A percentile compares a stretch with the other conserved stretches of the same genome.
Conservation (phyloP, 1,284 basidiomycete species). For the Amylostereum areolatum region DNA sequence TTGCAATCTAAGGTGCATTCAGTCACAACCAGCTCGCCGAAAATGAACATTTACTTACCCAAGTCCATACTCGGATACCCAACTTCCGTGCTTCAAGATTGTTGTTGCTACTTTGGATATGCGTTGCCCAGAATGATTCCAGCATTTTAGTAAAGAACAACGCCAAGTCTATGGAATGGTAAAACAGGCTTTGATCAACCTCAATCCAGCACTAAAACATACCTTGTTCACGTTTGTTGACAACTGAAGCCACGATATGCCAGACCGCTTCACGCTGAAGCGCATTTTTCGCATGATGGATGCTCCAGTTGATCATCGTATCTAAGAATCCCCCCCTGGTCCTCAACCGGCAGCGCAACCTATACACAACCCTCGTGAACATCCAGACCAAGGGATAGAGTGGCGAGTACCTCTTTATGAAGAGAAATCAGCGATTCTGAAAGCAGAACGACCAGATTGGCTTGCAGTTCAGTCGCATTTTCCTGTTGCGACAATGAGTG, state of each 20-base stretch:
- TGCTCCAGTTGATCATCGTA: slow-evolving; percentile 52
- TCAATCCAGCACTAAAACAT: slow-evolving; percentile 7
- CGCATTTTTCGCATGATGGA: slow-evolving; percentile 41
- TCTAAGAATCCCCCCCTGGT: slow-evolving; percentile 48
- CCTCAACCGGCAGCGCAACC: slow-evolving; percentile 42
- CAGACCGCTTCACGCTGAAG: slow-evolving; percentile 56
- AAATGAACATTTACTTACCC: slow-evolving; percentile 40
- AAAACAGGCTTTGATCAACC: neutral
- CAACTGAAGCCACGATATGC: slow-evolving; percentile 58
- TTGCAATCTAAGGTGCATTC: no score
- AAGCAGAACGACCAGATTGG: slow-evolving; percentile 63
- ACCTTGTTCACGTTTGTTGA: slow-evolving; percentile 77
- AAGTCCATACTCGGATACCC: slow-evolving; percentile 62
- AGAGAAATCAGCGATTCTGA: slow-evolving; percentile 59
- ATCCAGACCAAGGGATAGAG: no score
- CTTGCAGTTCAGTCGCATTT: slow-evolving; percentile 41
- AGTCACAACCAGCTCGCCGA: no score
- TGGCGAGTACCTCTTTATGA: slow-evolving; percentile 48
- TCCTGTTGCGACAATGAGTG: slow-evolving; percentile 27
- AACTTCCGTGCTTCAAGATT: slow-evolving; percentile 38
- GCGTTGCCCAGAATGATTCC: slow-evolving; percentile 37
- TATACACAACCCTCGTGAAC: slow-evolving; percentile 20
- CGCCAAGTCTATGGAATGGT: slow-evolving; percentile 16
- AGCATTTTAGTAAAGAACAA: slow-evolving; percentile 17
- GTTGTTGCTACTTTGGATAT: slow-evolving; percentile 29